These are phyloP conservation scores for Panaeolus cyanescens DNA, from an alignment of 768 basidiomycete genomes.

Conservation along the genomic window DNA sequence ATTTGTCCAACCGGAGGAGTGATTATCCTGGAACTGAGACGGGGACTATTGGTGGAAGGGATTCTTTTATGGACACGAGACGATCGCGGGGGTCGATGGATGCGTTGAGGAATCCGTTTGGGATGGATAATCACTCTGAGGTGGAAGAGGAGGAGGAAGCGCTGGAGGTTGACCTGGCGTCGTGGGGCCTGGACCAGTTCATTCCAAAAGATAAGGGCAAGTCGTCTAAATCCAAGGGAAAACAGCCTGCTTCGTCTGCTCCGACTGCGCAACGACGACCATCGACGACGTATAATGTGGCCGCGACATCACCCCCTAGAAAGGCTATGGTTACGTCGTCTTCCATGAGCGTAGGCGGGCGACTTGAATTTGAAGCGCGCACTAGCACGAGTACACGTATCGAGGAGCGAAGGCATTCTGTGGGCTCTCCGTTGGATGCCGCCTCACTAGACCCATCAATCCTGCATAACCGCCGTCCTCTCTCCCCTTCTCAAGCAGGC, in stretches of 20 bases:
- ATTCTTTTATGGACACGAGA: conserved; percentile 49
- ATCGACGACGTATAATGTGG: conserved; percentile 38
- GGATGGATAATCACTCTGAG: conserved; percentile 57
- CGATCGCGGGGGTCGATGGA: conserved; percentile 61
- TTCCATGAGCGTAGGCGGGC: conserved; percentile 66
- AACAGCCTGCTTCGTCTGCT: conserved; percentile 42
- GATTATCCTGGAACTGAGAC: conserved; percentile 71
- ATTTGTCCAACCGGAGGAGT: conserved; percentile 46
- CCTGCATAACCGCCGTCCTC: conserved; percentile 37
- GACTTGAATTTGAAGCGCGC: conserved; percentile 46
- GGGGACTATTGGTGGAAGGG: conserved; percentile 44
- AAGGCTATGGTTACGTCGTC: conserved; percentile 48
- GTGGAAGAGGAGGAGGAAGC: conserved; percentile 56
- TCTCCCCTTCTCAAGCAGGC: conserved; percentile 47
- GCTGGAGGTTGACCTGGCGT: conserved; percentile 77
- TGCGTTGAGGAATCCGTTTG: conserved; percentile 75
- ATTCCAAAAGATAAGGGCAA: conserved; percentile 67
- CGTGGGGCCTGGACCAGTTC: conserved; percentile 83
- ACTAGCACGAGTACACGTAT: conserved; percentile 15
- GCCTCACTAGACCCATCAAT: conserved; percentile 42
- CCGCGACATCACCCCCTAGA: conserved; percentile 27
- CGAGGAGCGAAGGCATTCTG: conserved; percentile 51
- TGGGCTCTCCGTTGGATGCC: conserved; percentile 59
- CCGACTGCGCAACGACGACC: conserved; percentile 45
- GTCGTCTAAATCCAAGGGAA: conserved; percentile 42